Percentiles rank a stretch among this genome's conserved stretches.
These are phyloP conservation scores for Xylaria sp. DNA, from an alignment of 2,329 filamentous ascomycete species.

Conservation along the genomic window DNA sequence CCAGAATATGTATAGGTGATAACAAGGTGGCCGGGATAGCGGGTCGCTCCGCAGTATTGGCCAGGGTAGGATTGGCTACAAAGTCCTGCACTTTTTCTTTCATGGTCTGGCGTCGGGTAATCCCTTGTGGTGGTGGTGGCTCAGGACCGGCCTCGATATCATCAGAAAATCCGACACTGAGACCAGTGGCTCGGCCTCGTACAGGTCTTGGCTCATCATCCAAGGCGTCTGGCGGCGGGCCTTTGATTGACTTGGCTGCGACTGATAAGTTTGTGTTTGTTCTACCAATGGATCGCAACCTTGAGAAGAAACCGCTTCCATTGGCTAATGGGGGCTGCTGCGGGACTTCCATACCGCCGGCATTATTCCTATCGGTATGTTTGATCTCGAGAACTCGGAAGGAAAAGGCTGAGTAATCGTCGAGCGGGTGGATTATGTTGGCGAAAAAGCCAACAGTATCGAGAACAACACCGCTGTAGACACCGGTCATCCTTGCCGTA, in stretches of 20 bases:
- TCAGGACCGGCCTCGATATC: slow-evolving; percentile 36
- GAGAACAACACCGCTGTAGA: slow-evolving; percentile 60
- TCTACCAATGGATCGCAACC: slow-evolving; percentile 15
- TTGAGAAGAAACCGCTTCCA: slow-evolving; percentile 23
- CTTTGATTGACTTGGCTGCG: slow-evolving; percentile 19
- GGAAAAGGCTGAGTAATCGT: slow-evolving; percentile 52
- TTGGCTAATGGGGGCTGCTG: slow-evolving; percentile 13
- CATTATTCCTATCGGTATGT: slow-evolving; percentile 46
- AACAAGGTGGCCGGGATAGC: slow-evolving; percentile 55
- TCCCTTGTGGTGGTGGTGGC: slow-evolving; percentile 26
- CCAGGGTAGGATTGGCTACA: slow-evolving; percentile 50
- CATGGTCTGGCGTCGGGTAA: slow-evolving; percentile 44
- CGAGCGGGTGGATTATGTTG: slow-evolving; percentile 63
- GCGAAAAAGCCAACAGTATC: slow-evolving; percentile 66
- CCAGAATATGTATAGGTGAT: slow-evolving; percentile 61
- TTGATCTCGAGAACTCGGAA: slow-evolving; percentile 57
- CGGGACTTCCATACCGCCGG: slow-evolving; percentile 32
- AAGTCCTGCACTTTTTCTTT: slow-evolving; percentile 51
- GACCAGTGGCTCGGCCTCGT: slow-evolving; percentile 22
- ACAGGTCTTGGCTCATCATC: slow-evolving; percentile 17
- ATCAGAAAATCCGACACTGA: slow-evolving; percentile 22
- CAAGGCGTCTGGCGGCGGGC: slow-evolving; percentile 24
- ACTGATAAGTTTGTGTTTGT: slow-evolving; percentile 22
- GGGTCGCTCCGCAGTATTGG: slow-evolving; percentile 46
- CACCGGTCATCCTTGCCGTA: slow-evolving; percentile 61